phyloP scores from a whole-genome alignment of 2,329 filamentous ascomycete species.

The Calycina marina region DNA sequence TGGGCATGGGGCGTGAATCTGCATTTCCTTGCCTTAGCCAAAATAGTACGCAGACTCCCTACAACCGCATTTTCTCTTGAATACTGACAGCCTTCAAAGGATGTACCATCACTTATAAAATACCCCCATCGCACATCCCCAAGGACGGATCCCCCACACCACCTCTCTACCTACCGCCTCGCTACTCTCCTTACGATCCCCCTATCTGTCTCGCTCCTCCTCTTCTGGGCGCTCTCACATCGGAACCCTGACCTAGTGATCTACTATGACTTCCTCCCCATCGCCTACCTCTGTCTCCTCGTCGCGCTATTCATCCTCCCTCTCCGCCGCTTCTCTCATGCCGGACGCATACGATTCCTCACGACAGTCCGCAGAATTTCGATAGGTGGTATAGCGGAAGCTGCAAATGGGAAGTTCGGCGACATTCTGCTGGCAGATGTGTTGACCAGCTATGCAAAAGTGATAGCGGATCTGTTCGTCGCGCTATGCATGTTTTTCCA shows the following conservation, averaged over 20 bases:
- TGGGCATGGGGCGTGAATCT: constrained; percentile 95
- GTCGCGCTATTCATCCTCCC: constrained; percentile 59
- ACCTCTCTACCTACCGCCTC: constrained; percentile 74
- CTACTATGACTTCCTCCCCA: constrained; percentile 72
- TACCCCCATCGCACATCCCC: constrained; percentile 64
- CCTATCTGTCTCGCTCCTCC: constrained; percentile 53
- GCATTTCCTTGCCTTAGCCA: constrained; percentile 64
- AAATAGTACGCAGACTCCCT: constrained; percentile 43
- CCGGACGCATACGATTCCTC: constrained; percentile 63
- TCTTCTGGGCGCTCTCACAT: constrained; percentile 75
- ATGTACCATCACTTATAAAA: constrained; percentile 72
- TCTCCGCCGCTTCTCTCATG: constrained; percentile 49
- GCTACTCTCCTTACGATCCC: constrained; percentile 62
- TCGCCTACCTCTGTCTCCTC: constrained; percentile 65
- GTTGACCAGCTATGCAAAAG: constrained; percentile 85
- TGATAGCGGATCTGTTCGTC: constrained; percentile 80
- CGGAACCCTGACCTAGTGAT: constrained; percentile 55
- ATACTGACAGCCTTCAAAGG: constrained; percentile 28
- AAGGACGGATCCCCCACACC: constrained; percentile 53
- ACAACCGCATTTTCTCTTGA: constrained; percentile 3
- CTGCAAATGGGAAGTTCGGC: constrained; percentile 83
- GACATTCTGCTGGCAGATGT: constrained; percentile 90
- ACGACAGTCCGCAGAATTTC: constrained; percentile 62
- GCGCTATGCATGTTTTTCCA: constrained; percentile 83
- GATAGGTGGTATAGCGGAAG: constrained; percentile 73